Evolutionary conservation across 495 filamentous ascomycete species (phyloP), one percentile per base, ranked within the genome.

Genomic region (Diplogelasinospora grovesii): DNA sequence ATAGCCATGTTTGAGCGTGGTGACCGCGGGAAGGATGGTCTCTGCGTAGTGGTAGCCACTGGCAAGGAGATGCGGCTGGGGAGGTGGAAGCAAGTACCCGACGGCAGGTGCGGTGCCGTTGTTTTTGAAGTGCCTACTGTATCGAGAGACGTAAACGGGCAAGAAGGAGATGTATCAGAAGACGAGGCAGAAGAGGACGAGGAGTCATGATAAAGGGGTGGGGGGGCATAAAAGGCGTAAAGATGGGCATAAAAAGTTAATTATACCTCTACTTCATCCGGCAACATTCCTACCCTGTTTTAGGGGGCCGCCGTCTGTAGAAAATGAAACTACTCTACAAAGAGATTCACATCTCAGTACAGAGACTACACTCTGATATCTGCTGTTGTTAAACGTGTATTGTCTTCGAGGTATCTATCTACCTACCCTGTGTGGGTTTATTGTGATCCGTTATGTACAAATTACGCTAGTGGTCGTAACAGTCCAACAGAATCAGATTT

Each of bases 61-160:
- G 89, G 86, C 14, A 93, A 88, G 55, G 89, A 96, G 63, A 79
- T 87, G 53, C 73, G 86, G 15, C 64, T 93, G 22, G 90, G 85
- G 1, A 71, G 82, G 41, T 96, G 86, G 85, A 76, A 74, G 50
- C 46, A 73, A 1, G 57, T 78, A 35, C 60, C 64, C 40, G 64
- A 67, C 0, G 89, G 78, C 3, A 81, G 78, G 49, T 94, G 89
- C 57, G 83, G 85, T 3, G 82, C 81, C 8, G 71, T 86, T 8
- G 70, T 94, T 2, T 89, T 93, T 49, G 84, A 90, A 59, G 78
- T 95, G 18, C 77, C 82, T 0, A 75, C 69, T 54, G 54, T 62
- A 42, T n/a, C n/a, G n/a, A n/a, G n/a, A n/a, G n/a, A n/a, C n/a
- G n/a, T n/a, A n/a, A n/a, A n/a, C n/a, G n/a, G n/a, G n/a, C n/a